Conservation (phyloP, 1,139 yeast species). For the Suhomyces yuchorum region DNA sequence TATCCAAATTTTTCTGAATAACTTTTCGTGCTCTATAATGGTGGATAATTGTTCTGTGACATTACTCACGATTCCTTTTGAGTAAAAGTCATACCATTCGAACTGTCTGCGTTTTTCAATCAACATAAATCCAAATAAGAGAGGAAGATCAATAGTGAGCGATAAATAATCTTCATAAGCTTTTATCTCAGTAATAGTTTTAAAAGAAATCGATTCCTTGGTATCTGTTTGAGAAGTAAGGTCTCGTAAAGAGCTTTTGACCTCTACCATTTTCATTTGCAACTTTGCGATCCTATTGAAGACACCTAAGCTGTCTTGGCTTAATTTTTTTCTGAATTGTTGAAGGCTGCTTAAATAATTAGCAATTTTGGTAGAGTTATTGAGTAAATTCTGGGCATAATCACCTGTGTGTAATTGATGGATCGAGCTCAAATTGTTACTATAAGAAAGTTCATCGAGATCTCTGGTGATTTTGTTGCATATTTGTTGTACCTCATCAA, state of each 20-base stretch:
- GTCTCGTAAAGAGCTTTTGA: constrained; percentile 33
- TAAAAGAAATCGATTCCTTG: constrained; percentile 19
- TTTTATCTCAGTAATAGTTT: constrained; percentile 35
- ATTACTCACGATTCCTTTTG: constrained; percentile 51
- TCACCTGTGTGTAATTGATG: constrained; percentile 22
- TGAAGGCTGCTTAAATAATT: constrained; percentile 21
- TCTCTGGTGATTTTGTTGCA: constrained; percentile 18
- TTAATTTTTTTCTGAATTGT: constrained; percentile 31
- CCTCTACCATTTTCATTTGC: constrained; percentile 43
- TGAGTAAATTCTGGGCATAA: constrained; percentile 18
- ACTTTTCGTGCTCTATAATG: constrained; percentile 59
- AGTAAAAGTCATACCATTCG: constrained; percentile 62
- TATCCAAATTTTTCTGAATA: constrained; percentile 63
- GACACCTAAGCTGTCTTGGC: constrained; percentile 26
- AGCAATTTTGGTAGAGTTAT: constrained; percentile 18
- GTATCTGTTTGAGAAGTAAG: constrained; percentile 15
- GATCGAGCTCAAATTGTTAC: constrained; percentile 17
- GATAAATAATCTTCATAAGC: constrained; percentile 50
- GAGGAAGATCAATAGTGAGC: constrained; percentile 71
- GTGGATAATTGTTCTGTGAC: constrained; percentile 62
- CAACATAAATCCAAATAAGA: constrained; percentile 74
- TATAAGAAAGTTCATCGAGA: constrained; percentile 19
- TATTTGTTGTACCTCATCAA: constrained; percentile 10
- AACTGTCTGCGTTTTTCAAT: constrained; percentile 70
- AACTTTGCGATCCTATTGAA: constrained; percentile 39